A percentile compares a stretch with the other conserved stretches of the same genome.
phyloP scores from a whole-genome alignment of 2,329 filamentous ascomycete genomes.

The Escovopsis sp. region DNA sequence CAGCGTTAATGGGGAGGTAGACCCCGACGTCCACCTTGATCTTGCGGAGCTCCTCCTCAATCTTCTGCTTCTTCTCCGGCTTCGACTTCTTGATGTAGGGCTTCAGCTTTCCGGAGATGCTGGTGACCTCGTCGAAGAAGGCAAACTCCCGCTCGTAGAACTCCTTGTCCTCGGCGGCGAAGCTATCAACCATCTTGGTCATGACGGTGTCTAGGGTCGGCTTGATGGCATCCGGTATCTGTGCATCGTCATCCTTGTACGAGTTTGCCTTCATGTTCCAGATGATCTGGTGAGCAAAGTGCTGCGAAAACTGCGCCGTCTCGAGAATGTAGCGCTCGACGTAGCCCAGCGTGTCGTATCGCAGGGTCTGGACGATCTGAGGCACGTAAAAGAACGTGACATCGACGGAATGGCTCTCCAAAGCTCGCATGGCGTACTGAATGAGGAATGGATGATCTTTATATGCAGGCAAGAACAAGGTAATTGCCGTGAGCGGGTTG shows the following conservation, averaged over 20 bases:
- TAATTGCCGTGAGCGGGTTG: constrained; percentile 84
- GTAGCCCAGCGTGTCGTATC: constrained; percentile 87
- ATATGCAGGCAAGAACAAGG: constrained; percentile 84
- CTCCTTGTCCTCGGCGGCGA: constrained; percentile 59
- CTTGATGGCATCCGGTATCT: constrained; percentile 82
- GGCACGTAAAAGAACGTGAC: constrained; percentile 98
- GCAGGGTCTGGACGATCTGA: constrained; percentile 88
- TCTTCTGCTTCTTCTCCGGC: constrained; percentile 96
- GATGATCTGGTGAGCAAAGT: constrained; percentile 98
- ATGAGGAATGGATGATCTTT: constrained; percentile 84
- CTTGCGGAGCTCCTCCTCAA: constrained; percentile 93
- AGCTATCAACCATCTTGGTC: constrained; percentile 67
- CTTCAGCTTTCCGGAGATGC: constrained; percentile 87
- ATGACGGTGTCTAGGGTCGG: constrained; percentile 86
- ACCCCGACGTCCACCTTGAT: constrained; percentile 96
- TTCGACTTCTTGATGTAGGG: constrained; percentile 86
- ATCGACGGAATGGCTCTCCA: constrained; percentile 91
- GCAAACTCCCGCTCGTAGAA: constrained; percentile 93
- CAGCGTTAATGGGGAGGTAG: constrained; percentile 92
- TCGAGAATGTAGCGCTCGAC: constrained; percentile 94
- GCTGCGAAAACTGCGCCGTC: constrained; percentile 91
- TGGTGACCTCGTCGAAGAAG: constrained; percentile 97
- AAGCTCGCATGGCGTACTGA: constrained; percentile 89
- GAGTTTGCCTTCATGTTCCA: constrained; percentile 99
- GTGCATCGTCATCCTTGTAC: constrained; percentile 90